These are phyloP conservation scores for Lagenaria siceraria DNA, from an alignment of 306 rosid species.

Conservation along the genomic window DNA sequence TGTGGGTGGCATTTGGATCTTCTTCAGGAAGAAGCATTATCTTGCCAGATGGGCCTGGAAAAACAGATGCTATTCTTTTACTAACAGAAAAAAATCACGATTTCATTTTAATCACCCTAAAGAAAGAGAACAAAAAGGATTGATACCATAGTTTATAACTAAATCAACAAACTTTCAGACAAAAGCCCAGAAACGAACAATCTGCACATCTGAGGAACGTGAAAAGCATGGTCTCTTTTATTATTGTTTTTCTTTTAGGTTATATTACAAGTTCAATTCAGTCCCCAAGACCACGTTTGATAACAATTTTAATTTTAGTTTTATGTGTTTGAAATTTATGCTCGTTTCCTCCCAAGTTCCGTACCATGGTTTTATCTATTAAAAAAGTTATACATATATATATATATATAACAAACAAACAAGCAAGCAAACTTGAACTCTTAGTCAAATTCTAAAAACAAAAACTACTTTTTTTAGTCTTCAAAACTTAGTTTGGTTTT, in stretches of 20 bases:
- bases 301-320: no score
- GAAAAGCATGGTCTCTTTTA: not conserved
- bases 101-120: not conserved
- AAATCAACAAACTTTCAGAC: not conserved
- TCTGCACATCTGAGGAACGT: not conserved
- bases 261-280: no score
- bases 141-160: not conserved
- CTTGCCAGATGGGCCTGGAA: constrained; percentile 93
- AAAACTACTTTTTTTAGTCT: no score
- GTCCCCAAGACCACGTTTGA: no score
- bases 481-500: no score
- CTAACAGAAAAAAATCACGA: not conserved
- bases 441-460: no score
- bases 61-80: not conserved
- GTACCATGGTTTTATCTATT: no score
- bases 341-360: no score
- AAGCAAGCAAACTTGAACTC: no score
- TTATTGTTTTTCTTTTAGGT: not conserved
- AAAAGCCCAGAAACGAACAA: not conserved
- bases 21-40: constrained; percentile 96
- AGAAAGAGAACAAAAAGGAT: not conserved
- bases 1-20: constrained; percentile 85
- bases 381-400: no score
- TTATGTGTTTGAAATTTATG: no score
- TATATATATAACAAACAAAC: no score